Evolutionary conservation across 352 stramenopile genomes (phyloP).

Genomic region (Elongisporangium undulatum): DNA sequence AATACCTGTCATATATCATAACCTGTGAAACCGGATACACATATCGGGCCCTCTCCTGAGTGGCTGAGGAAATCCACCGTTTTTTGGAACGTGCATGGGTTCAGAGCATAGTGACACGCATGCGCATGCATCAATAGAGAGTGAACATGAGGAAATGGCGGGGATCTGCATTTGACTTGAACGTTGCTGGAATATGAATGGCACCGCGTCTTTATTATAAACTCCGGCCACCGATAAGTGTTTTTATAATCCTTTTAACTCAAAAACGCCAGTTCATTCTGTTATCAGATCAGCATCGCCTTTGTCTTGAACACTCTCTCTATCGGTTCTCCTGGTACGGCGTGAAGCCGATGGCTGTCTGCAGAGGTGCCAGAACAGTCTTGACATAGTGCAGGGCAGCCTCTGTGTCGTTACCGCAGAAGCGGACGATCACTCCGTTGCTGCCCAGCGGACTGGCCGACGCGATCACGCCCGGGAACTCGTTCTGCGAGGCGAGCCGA

Average conservation of each 20-base stretch:
- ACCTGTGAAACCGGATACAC: neutral
- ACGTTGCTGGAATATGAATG: neutral
- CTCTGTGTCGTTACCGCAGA: slow-evolving; percentile 63
- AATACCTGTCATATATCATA: neutral
- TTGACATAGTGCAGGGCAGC: slow-evolving; percentile 55
- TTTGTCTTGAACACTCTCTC: slow-evolving; percentile 2
- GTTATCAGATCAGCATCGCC: slow-evolving; percentile 39
- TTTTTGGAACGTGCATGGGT: neutral
- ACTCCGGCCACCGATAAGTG: neutral
- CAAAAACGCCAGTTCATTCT: slow-evolving; percentile 28
- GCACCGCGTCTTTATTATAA: too few relatives aligned
- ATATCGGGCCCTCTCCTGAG: neutral
- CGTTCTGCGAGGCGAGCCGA: slow-evolving; percentile 36
- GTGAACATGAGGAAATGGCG: too few relatives aligned
- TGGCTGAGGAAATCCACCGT: neutral
- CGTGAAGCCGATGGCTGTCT: slow-evolving; percentile 48
- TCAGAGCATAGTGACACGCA: neutral
- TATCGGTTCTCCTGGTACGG: slow-evolving; percentile 79
- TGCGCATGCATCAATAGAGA: too few relatives aligned
- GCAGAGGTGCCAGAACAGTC: slow-evolving; percentile 49
- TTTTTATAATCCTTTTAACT: neutral
- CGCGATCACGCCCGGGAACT: slow-evolving; percentile 49
- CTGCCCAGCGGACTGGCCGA: slow-evolving; percentile 65
- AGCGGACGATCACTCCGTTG: slow-evolving; percentile 68
- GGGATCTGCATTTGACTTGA: neutral